Conservation (phyloP, 495 filamentous ascomycete species). For the Aspergillus taichungensis region DNA sequence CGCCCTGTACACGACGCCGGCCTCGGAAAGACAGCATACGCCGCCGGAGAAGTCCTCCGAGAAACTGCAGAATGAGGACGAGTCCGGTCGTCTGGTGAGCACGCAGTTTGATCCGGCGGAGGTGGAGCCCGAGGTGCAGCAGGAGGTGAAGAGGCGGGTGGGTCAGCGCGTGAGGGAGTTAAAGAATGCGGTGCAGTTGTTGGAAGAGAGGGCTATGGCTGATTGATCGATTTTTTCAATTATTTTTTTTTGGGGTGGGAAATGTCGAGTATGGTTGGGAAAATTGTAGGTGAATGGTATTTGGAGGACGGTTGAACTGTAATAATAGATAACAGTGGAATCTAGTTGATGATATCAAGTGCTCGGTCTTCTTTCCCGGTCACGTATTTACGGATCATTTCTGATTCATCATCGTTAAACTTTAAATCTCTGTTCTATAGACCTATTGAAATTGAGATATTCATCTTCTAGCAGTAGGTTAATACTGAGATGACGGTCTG, state of each 20-base stretch:
- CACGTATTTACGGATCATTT: too few relatives aligned
- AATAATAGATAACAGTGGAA: too few relatives aligned
- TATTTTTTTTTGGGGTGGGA: not conserved
- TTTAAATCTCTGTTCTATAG: too few relatives aligned
- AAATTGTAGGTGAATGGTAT: not conserved
- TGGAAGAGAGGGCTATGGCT: conserved; percentile 32
- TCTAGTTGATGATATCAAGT: too few relatives aligned
- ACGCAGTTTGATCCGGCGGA: conserved; percentile 27
- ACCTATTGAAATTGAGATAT: too few relatives aligned
- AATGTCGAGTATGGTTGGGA: not conserved
- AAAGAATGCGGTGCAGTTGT: conserved; percentile 30
- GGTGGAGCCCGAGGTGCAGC: conserved; percentile 17
- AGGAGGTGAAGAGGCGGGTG: conserved; percentile 33
- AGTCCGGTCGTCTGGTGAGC: conserved; percentile 13
- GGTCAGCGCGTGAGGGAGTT: conserved; percentile 36
- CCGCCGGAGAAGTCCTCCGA: not conserved
- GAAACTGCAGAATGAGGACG: not conserved
- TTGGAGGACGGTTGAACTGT: too few relatives aligned
- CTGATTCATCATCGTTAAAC: too few relatives aligned
- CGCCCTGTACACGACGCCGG: conserved; percentile 23
- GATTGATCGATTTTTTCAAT: conserved; percentile 13
- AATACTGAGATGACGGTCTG: too few relatives aligned
- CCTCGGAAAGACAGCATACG: conserved; percentile 3
- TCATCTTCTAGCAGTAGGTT: too few relatives aligned
- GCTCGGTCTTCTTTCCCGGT: too few relatives aligned